Base-by-base conservation (phyloP, 129 eudicot species). In the Centella asiatica region DNA sequence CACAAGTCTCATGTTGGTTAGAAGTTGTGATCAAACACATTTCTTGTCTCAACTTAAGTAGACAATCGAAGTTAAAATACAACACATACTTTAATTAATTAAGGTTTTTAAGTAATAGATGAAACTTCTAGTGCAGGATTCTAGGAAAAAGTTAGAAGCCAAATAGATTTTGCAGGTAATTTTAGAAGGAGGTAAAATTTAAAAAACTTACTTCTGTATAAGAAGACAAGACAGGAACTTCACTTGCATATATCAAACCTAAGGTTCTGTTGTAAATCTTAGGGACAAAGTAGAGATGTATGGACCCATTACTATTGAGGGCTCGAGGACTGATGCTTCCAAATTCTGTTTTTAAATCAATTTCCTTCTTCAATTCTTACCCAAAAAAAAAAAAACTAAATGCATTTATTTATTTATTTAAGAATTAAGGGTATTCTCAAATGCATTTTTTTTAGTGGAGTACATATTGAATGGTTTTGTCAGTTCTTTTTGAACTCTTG, bases 251-350 rank as follows among this genome's bases (percentile, higher is more conserved):
- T 37, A 46, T 68, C 61, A n/a, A 62, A 56, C 70, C 60, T 64
- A 22, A 65, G 51, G 14, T 31, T 48, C 22, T 62, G 65, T 32
- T 74, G 44, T 33, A 37, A 17, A 20, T 74, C 37, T 32, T 19
- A 53, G 51, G 42, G 60, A 74, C 60, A 64, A 24, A 44, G 60
- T 39, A 37, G 65, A 26, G 69, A 46, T 58, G 65, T 29, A 31
- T 37, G 11, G 49, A 71, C 31, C 40, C 66, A 66, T 76, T 58
- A 65, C 13, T 78, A 69, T 76, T 68, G 78, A 66, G 86, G 96
- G 96, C 93, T 88, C 96, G 89, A 88, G 89, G 84, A 74, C 27
- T 68, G 49, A 72, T 70, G 69, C 80, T 77, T 70, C 90, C 80
- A 78, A 82, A 76, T 65, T 72, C 68, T 65, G 55, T 71, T 73